Evolutionary conservation across 495 filamentous ascomycete species (phyloP).

Genomic region (Extremus antarcticus): DNA sequence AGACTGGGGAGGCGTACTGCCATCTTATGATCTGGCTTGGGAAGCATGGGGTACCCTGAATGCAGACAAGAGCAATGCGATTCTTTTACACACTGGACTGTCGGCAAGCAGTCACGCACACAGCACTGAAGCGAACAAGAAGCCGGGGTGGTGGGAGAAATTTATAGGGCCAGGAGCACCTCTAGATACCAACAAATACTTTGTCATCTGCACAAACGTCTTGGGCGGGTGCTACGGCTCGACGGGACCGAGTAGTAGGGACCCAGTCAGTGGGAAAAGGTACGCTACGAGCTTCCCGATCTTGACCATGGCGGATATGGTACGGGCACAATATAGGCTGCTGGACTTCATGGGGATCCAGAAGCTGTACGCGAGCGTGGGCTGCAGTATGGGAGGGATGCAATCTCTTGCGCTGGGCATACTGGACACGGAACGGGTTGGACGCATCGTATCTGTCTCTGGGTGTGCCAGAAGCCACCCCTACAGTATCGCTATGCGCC

Average conservation of each 20-base stretch:
- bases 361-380: conserved; percentile 84
- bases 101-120: conserved; percentile 94
- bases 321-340: conserved; percentile 84
- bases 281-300: conserved; percentile 97
- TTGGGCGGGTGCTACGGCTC: conserved; percentile 94
- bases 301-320: conserved; percentile 95
- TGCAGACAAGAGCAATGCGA: conserved; percentile 70
- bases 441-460: conserved; percentile 76
- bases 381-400: conserved; percentile 98
- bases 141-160: conserved; percentile 97
- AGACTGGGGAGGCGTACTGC: conserved; percentile 86
- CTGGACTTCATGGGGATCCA: conserved; percentile 69
- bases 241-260: conserved; percentile 78
- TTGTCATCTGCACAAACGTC: conserved; percentile 93
- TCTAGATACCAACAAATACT: conserved; percentile 84
- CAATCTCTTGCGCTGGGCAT: conserved; percentile 88
- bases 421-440: conserved; percentile 69
- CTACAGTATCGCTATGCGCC: conserved; percentile 98
- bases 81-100: conserved; percentile 86
- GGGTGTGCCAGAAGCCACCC: conserved; percentile 93
- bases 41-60: conserved; percentile 89
- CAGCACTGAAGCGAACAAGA: conserved; percentile 71
- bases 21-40: conserved; percentile 80
- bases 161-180: conserved; percentile 87
- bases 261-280: conserved; percentile 74